Percentiles rank a stretch among this genome's conserved stretches.
Evolutionary conservation across 345 rosid species (phyloP).

Genomic region (Durio zibethinus): DNA sequence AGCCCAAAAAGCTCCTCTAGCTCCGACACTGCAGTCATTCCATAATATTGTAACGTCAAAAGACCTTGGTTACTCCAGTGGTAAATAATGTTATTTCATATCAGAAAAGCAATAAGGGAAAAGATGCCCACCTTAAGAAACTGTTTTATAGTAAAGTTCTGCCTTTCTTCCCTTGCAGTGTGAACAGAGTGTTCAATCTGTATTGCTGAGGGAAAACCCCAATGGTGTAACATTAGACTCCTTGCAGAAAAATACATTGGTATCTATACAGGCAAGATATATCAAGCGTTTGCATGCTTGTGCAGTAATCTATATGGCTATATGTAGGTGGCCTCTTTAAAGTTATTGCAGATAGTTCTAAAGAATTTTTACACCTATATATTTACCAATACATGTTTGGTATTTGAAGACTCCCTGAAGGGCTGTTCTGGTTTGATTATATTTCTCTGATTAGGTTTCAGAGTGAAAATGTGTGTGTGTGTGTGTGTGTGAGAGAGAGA

Average conservation of each 20-base stretch:
- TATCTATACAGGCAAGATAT: constrained; percentile 2
- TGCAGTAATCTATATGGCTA: too few species aligned
- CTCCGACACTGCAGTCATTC: constrained; percentile 62
- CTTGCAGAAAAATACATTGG: background rate
- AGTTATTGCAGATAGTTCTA: constrained; percentile 1
- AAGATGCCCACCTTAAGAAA: constrained; percentile 61
- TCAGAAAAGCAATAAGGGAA: constrained; percentile 1
- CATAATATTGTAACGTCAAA: background rate
- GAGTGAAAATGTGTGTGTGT: background rate
- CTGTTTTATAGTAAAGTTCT: constrained; percentile 81
- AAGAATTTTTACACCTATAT: background rate
- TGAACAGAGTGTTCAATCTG: constrained; percentile 71
- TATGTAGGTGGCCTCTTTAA: background rate
- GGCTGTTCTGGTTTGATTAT: background rate
- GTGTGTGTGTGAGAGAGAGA: too few species aligned
- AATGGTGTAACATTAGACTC: constrained; percentile 11
- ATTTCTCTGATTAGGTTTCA: background rate
- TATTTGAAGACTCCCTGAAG: background rate
- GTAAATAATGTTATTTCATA: background rate
- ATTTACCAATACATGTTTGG: background rate
- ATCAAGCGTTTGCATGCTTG: background rate
- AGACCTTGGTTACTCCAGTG: background rate
- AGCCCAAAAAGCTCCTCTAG: constrained; percentile 81
- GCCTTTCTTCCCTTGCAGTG: constrained; percentile 96
- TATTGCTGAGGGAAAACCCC: constrained; percentile 37